phyloP scores from a whole-genome alignment of 257 asterid species.

The Solanum paucissectum region DNA sequence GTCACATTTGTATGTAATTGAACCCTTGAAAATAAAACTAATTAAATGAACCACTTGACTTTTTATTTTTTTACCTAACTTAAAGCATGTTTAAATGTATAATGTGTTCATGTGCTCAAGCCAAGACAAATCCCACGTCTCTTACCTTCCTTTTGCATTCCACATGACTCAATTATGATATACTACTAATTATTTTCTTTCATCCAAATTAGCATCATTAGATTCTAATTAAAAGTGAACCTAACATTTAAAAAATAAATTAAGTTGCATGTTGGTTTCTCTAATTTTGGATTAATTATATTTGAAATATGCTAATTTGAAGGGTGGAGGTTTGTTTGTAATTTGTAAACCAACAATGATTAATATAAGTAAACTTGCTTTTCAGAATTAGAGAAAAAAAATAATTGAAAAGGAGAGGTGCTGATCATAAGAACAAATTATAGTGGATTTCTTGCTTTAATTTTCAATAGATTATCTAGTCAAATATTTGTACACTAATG shows the following conservation, averaged over 20 bases:
- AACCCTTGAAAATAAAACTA: not conserved
- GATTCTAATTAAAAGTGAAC: not conserved
- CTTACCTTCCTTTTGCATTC: not conserved
- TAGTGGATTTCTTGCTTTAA: not conserved
- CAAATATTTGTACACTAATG: not conserved
- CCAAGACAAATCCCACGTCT: not conserved
- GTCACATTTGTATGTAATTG: not conserved
- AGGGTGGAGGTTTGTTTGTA: conserved; percentile 1
- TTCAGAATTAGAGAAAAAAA: not conserved
- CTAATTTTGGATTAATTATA: not conserved
- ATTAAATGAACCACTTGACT: not conserved
- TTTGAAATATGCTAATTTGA: not conserved
- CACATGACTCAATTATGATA: not conserved
- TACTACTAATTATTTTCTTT: not conserved
- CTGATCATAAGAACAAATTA: not conserved
- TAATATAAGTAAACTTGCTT: not conserved
- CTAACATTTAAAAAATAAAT: not conserved
- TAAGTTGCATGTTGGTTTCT: not conserved
- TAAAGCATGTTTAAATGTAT: not conserved
- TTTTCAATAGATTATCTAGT: not conserved
- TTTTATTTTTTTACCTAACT: not conserved
- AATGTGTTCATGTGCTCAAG: not conserved
- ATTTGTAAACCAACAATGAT: not conserved
- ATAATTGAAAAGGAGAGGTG: not conserved
- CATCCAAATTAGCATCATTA: not conserved